phyloP scores from a whole-genome alignment of 1,284 basidiomycete species.

The Fomitiporia mediterranea region DNA sequence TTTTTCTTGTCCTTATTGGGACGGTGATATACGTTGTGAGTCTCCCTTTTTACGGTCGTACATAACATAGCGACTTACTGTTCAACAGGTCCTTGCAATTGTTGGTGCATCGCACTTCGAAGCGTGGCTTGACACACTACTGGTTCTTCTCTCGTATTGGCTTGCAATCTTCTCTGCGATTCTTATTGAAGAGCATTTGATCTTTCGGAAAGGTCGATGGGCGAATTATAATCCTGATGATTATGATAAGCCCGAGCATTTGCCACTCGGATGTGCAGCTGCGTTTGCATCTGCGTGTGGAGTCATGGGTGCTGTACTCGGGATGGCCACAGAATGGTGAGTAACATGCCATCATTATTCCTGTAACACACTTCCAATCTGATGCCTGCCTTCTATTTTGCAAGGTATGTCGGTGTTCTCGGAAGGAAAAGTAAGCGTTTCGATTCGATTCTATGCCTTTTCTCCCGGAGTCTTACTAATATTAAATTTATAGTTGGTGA shows the following conservation, averaged over 20 bases:
- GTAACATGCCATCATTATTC: not conserved
- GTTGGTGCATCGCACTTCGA: slow-evolving; percentile 34
- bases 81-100: slow-evolving; percentile 34
- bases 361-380: not conserved
- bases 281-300: slow-evolving; percentile 26
- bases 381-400: not conserved
- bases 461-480: not conserved
- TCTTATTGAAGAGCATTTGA: slow-evolving; percentile 33
- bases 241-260: slow-evolving; percentile 27
- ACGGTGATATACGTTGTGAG: slow-evolving; percentile 32
- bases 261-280: slow-evolving; percentile 31
- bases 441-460: not conserved
- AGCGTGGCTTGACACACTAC: slow-evolving; percentile 31
- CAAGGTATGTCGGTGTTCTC: slow-evolving; percentile 27
- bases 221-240: slow-evolving; percentile 31
- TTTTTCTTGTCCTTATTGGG: slow-evolving; percentile 32
- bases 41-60: too few species aligned
- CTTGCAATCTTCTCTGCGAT: slow-evolving; percentile 32
- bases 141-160: slow-evolving; percentile 32
- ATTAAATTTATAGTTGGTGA: slow-evolving; percentile 21
- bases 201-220: slow-evolving; percentile 32
- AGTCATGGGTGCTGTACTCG: slow-evolving; percentile 30
- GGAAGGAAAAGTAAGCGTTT: slow-evolving; percentile 21
- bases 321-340: slow-evolving; percentile 30
- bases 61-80: too few species aligned